A percentile compares a stretch with the other conserved stretches of the same genome.
Evolutionary conservation across 2,329 filamentous ascomycete genomes (phyloP).

Genomic region (Cercospora sp.): DNA sequence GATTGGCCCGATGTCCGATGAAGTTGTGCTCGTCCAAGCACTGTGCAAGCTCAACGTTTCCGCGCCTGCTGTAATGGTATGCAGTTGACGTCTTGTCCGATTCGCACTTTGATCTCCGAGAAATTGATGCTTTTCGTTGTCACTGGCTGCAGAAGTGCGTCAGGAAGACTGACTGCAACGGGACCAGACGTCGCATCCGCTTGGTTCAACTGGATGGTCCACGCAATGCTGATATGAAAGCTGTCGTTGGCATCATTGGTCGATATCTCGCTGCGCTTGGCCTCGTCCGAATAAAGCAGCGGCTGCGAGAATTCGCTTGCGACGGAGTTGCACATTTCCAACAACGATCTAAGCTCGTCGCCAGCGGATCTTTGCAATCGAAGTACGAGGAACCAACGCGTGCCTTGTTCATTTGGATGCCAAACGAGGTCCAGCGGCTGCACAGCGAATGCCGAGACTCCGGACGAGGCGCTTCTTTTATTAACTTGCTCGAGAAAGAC

Average conservation of each 20-base stretch:
- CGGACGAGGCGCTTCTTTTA: conserved; percentile 42
- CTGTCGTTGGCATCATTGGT: conserved; percentile 12
- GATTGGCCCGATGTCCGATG: conserved; percentile 1
- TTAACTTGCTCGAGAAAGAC: conserved; percentile 62
- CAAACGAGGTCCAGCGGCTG: conserved; percentile 56
- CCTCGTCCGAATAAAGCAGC: conserved; percentile 59
- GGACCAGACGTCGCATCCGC: conserved; percentile 42
- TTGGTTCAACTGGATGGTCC: conserved; percentile 66
- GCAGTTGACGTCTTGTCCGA: conserved; percentile 43
- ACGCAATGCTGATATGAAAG: conserved; percentile 90
- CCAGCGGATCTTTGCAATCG: conserved; percentile 49
- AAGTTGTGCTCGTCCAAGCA: not conserved
- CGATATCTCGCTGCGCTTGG: conserved; percentile 21
- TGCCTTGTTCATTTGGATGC: conserved; percentile 66
- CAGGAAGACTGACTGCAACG: not conserved
- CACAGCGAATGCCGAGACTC: conserved; percentile 50
- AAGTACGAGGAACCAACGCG: conserved; percentile 82
- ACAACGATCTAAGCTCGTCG: conserved; percentile 52
- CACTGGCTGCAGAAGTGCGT: conserved; percentile 17
- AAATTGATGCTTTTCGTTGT: conserved; percentile 34
- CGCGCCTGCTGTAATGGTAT: conserved; percentile 26
- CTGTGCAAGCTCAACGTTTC: not conserved
- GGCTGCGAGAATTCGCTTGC: conserved; percentile 65
- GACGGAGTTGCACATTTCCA: conserved; percentile 66
- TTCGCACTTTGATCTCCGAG: conserved; percentile 49